Percentiles rank a stretch among this genome's conserved stretches.
phyloP scores from a whole-genome alignment of 768 basidiomycete genomes.

The Podaxis carcinomalis region DNA sequence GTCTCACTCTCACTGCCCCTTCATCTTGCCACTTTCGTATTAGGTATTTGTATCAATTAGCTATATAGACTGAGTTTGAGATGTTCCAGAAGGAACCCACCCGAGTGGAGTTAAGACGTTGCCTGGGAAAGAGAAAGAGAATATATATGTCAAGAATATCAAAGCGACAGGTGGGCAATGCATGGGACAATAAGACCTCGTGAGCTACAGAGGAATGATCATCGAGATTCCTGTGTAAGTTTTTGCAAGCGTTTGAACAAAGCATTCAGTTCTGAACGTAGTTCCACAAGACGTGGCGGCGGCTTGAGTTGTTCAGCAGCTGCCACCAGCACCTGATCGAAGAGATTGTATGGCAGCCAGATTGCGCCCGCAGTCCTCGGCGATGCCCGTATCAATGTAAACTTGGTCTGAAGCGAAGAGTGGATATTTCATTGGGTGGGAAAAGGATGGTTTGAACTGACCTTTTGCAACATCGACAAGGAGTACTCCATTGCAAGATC shows the following conservation, averaged over 20 bases:
- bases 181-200: neutral
- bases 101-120: conserved; percentile 22
- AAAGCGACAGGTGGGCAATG: neutral
- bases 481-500: conserved; percentile 74
- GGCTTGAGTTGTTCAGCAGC: conserved; percentile 50
- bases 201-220: conserved; percentile 4
- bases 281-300: conserved; percentile 43
- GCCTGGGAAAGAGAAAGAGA: neutral
- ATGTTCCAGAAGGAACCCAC: conserved; percentile 30
- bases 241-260: conserved; percentile 70
- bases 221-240: conserved; percentile 36
- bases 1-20: neutral
- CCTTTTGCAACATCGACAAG: conserved; percentile 68
- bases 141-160: conserved; percentile 31
- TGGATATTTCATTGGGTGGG: conserved; percentile 11
- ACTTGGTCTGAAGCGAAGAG: conserved; percentile 41
- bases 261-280: conserved; percentile 57
- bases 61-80: conserved; percentile 28
- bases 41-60: conserved; percentile 25
- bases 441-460: conserved; percentile 23
- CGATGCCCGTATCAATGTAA: conserved; percentile 42
- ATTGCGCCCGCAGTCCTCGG: conserved; percentile 56
- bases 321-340: conserved; percentile 76
- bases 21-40: conserved; percentile 10
- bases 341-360: conserved; percentile 80